A percentile compares a stretch with the other conserved stretches of the same genome.
Conservation (phyloP, 768 basidiomycete species). For the Vararia minispora region DNA sequence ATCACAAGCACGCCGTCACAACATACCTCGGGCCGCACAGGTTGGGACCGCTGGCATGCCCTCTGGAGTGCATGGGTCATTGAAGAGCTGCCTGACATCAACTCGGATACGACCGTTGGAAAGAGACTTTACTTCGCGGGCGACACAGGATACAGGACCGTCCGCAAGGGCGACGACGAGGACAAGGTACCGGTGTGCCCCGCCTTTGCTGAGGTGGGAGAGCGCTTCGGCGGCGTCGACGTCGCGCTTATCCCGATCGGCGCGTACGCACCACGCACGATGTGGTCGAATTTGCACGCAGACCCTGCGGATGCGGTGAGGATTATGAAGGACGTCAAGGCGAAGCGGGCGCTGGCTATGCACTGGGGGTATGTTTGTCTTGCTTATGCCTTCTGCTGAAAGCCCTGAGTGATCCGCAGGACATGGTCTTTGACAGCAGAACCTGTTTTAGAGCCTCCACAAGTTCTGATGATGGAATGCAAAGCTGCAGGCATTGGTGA, state of each 20-base stretch:
- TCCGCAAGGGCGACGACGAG: slow-evolving; percentile 35
- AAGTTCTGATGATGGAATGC: slow-evolving; percentile 39
- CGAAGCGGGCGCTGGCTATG: slow-evolving; percentile 53
- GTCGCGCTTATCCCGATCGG: slow-evolving; percentile 66
- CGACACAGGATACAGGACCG: slow-evolving; percentile 53
- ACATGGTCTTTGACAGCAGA: slow-evolving; percentile 45
- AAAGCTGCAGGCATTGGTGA: slow-evolving; percentile 39
- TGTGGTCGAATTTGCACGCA: slow-evolving; percentile 52
- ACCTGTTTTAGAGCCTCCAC: slow-evolving; percentile 51
- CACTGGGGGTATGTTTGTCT: slow-evolving; percentile 47
- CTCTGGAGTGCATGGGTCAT: slow-evolving; percentile 63
- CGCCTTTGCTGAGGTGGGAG: slow-evolving; percentile 63
- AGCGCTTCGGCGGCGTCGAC: slow-evolving; percentile 51
- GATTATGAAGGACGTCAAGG: slow-evolving; percentile 51
- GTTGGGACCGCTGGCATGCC: slow-evolving; percentile 41
- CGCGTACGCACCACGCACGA: slow-evolving; percentile 43
- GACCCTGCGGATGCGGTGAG: slow-evolving; percentile 58
- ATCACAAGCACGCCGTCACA: slow-evolving; percentile 55
- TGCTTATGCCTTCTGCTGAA: not conserved
- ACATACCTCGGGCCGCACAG: slow-evolving; percentile 43
- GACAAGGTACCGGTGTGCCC: slow-evolving; percentile 50
- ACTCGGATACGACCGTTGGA: slow-evolving; percentile 22
- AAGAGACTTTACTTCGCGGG: slow-evolving; percentile 56
- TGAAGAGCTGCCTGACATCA: slow-evolving; percentile 31
- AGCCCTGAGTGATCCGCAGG: slow-evolving; percentile 17